Evolutionary conservation across 2,329 filamentous ascomycete species (phyloP).

Genomic region (Phialophora chinensis): DNA sequence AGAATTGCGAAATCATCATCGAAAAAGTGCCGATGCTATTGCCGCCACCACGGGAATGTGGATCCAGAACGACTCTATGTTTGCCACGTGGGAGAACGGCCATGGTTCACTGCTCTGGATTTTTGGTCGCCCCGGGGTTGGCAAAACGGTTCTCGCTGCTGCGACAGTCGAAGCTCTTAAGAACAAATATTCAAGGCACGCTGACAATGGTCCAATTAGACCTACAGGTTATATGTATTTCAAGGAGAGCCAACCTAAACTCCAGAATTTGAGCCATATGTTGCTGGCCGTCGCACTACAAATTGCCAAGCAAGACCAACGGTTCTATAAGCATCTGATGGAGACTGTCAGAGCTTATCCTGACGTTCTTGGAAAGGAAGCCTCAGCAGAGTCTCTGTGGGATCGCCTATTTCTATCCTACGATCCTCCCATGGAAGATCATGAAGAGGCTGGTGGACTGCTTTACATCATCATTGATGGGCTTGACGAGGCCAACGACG

Average conservation of each 20-base stretch:
- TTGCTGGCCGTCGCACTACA: constrained; percentile 16
- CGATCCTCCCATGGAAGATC: constrained; percentile 7
- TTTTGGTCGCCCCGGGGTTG: constrained; percentile 24
- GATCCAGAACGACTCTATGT: constrained; percentile 27
- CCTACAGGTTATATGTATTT: constrained; percentile 22
- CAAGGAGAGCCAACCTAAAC: constrained; percentile 13
- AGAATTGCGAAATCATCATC: constrained; percentile 23
- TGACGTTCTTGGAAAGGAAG: constrained; percentile 19
- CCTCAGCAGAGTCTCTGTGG: constrained; percentile 1
- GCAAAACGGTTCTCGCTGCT: constrained; percentile 25
- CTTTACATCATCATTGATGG: constrained; percentile 17
- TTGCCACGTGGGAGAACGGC: constrained; percentile 25
- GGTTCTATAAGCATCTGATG: constrained; percentile 21
- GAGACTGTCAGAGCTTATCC: constrained; percentile 16
- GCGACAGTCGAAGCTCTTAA: constrained; percentile 21
- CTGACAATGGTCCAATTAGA: constrained; percentile 16
- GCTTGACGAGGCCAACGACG: constrained; percentile 18
- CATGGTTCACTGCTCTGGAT: constrained; percentile 23
- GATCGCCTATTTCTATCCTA: constrained; percentile 11
- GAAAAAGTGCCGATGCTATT: constrained; percentile 10
- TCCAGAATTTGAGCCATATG: constrained; percentile 13
- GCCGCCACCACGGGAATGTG: constrained; percentile 18
- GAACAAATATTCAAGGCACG: constrained; percentile 23
- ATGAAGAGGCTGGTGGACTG: constrained; percentile 11
- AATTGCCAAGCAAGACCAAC: constrained; percentile 23